Percentiles rank a stretch among this genome's conserved stretches.
phyloP scores from a whole-genome alignment of 306 rosid genomes.

The Elaeagnus macrophylla region DNA sequence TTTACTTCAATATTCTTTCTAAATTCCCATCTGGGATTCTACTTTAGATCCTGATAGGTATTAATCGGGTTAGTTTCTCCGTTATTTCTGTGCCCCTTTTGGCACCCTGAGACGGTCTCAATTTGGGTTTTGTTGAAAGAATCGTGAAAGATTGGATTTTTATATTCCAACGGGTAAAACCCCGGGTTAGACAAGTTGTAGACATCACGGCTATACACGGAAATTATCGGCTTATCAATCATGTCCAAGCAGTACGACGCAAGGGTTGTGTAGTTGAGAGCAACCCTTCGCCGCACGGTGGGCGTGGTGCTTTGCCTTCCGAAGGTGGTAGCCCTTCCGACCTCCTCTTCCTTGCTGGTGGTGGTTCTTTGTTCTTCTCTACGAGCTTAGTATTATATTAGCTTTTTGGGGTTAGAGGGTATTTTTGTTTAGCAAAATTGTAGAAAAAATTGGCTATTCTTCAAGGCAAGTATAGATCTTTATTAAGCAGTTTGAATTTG shows the following conservation, averaged over 20 bases:
- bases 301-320: conserved; percentile 99
- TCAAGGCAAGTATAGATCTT: conserved; percentile 6
- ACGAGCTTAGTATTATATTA: conserved; percentile 1
- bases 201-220: conserved; percentile 97
- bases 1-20: too few species aligned
- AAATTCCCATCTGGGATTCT: conserved; percentile 8
- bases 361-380: conserved; percentile 31
- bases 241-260: conserved; percentile 78
- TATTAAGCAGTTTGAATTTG: not conserved
- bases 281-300: conserved; percentile 99
- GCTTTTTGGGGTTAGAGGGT: not conserved
- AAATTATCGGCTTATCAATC: conserved; percentile 45
- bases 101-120: too few species aligned
- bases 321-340: conserved; percentile 99
- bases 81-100: not conserved
- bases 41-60: not conserved
- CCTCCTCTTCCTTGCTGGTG: conserved; percentile 96
- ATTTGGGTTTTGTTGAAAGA: too few species aligned
- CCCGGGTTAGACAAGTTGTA: conserved; percentile 60
- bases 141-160: not conserved
- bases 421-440: not conserved
- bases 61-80: conserved; percentile 5
- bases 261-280: conserved; percentile 53
- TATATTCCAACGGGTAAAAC: conserved; percentile 41
- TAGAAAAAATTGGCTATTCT: not conserved